Base-by-base conservation (phyloP, 306 rosid genomes). In the Arachis stenosperma region DNA sequence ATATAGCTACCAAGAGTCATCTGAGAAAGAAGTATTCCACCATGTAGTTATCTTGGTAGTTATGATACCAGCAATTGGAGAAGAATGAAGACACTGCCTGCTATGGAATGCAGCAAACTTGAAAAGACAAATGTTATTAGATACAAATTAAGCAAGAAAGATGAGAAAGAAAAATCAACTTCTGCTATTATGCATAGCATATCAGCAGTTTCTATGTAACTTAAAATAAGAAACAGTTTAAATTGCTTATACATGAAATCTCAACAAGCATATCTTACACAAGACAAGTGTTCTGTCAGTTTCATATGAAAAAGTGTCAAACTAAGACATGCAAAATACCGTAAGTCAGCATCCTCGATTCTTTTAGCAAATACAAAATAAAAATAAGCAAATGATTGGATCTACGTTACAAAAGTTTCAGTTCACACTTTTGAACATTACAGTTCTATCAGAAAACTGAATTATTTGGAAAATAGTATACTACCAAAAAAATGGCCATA, bases 1-100 rank as follows among this genome's bases (percentile, higher is more conserved):
- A 73, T 74, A 77, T 46, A 72, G 77, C 81, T 83, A 81, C 79
- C 56, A 84, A 68, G 87, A 83, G 71, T 89, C 98, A 93, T 90
- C 92, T 81, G 88, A 84, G 73, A 70, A 72, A 61, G 74, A 50
- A 74, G 74, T 76, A 74, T 77, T 75, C 83, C 82, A 88, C 84
- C 93, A 88, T 88, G 83, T 70, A 66, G 78, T 41, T 75, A 53
- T 39, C 76, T 56, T 9, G 69, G 65, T 80, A 84, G 81, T 52
- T 70, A 42, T 74, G 77, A 80, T 85, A 84, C 77, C 79, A 81
- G 80, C 59, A 73, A 81, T n/a, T 40, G 66, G 76, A 80, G 66
- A 77, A 68, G 46, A 83, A 67, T 10, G 61, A 36, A 42, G 44
- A 73, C 40, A 40, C 80, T 29, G 50, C 90, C 86, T 73, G 88